Percentiles rank a stretch among this genome's conserved stretches.
phyloP scores from a whole-genome alignment of 306 rosid genomes.

The Pterocarpus santalinus region DNA sequence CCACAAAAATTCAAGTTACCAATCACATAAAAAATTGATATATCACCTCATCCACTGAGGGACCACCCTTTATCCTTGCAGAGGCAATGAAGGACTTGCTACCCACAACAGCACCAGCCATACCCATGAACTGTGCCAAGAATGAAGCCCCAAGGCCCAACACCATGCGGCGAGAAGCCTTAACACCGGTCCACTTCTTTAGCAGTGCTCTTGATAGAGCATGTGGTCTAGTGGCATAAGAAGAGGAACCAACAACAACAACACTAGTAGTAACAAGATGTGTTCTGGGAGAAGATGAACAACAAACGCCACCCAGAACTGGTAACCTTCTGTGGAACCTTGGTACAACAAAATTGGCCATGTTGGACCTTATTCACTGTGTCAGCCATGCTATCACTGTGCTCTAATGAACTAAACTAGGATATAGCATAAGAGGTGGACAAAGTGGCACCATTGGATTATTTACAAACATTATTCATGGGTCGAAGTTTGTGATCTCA shows the following conservation, averaged over 20 bases:
- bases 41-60: constrained; percentile 70
- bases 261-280: constrained; percentile 5
- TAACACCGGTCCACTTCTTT: constrained; percentile 48
- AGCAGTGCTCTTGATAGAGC: not conserved
- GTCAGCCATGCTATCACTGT: not conserved
- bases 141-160: constrained; percentile 67
- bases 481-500: not conserved
- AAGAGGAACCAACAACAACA: constrained; percentile 32
- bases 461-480: not conserved
- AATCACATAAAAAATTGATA: not conserved
- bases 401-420: not conserved
- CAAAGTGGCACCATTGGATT: constrained; percentile 18
- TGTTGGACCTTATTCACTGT: constrained; percentile 35
- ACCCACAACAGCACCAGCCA: constrained; percentile 51
- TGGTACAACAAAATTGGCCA: constrained; percentile 62
- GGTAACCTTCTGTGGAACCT: constrained; percentile 46
- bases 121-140: constrained; percentile 56
- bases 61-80: constrained; percentile 55
- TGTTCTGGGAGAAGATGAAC: constrained; percentile 19
- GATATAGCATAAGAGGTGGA: too few species aligned
- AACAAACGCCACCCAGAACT: constrained; percentile 3
- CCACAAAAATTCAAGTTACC: not conserved
- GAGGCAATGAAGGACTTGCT: constrained; percentile 68
- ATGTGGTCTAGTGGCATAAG: not conserved
- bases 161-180: constrained; percentile 66